A percentile compares a stretch with the other conserved stretches of the same genome.
phyloP scores from a whole-genome alignment of 225 moss, liverwort and hornwort species.

The Neckera pumila region DNA sequence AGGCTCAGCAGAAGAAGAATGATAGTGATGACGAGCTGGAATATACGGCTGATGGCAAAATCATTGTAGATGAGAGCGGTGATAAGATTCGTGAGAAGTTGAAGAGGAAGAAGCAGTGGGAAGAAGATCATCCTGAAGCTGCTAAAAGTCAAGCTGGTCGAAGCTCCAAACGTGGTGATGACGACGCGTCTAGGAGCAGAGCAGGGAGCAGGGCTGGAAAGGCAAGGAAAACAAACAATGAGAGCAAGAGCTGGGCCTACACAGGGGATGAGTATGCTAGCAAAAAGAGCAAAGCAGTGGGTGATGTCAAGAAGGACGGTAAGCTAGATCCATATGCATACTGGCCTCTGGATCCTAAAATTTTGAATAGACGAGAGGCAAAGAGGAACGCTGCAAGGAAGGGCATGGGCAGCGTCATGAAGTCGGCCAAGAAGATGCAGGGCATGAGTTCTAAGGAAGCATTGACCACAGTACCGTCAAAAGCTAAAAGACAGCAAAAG shows the following conservation, averaged over 20 bases:
- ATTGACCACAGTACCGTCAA: constrained; percentile 23
- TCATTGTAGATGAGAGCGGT: constrained; percentile 85
- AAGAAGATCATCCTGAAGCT: constrained; percentile 48
- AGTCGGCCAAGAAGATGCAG: constrained; percentile 51
- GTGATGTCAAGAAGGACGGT: constrained; percentile 82
- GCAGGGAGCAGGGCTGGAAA: constrained; percentile 28
- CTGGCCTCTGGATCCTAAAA: constrained; percentile 97
- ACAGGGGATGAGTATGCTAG: constrained; percentile 94
- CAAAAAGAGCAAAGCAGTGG: constrained; percentile 71
- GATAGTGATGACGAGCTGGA: constrained; percentile 75
- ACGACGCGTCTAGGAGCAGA: constrained; percentile 30
- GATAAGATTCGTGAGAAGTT: constrained; percentile 66
- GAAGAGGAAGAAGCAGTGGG: constrained; percentile 52
- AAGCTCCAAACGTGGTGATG: constrained; percentile 26
- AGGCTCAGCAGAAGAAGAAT: constrained; percentile 37
- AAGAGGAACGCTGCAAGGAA: constrained; percentile 75
- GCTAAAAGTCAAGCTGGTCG: constrained; percentile 44
- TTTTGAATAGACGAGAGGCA: constrained; percentile 74
- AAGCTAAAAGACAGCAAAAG: constrained; percentile 40
- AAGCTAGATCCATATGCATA: constrained; percentile 96
- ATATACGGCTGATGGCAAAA: constrained; percentile 73
- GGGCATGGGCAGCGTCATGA: constrained; percentile 84
- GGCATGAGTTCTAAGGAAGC: constrained; percentile 49
- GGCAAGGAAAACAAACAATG: constrained; percentile 25
- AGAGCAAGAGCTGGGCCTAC: constrained; percentile 73